Evolutionary conservation across 1,139 yeast species (phyloP), one percentile per base, ranked within the genome.

Genomic region (Meyerozyma guilliermondii): DNA sequence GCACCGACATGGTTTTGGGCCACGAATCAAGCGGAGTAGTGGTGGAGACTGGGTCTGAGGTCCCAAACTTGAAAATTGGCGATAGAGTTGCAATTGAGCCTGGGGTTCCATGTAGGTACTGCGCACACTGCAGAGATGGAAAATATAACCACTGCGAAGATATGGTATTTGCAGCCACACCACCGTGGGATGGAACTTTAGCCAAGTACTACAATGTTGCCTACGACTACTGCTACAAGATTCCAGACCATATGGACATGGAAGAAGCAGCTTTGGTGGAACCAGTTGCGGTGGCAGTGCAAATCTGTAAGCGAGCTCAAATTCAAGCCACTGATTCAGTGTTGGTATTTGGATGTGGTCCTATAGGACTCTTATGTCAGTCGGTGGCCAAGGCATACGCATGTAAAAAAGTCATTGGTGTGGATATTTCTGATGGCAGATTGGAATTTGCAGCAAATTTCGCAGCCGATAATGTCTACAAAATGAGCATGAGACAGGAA

Each of bases 111-210:
- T 33, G 36, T 23, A 9, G 36, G 20, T 33, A 33, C 36, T 33
- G 41, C 38, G 34, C 8, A 5, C 23, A 18, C 35, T 38, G 39
- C 17, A 8, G 34, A 7, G 27, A 13, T 8, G 40, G 40, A 33
- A 18, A 30, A 11, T 38, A 38, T 30, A 38, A 38, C 36, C 36
- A 30, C 36, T 38, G 40, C 14, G 35, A 28, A 13, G 30, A 38
- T 24, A 38, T 38, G 36, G 36, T 38, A 6, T 33, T 33, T 33
- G 36, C 36, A 16, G 36, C 36, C 23, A 33, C 36, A 7, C 36
- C 36, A 4, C 85, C 86, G 16, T 69, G 66, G 50, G 83, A 80
- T 48, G 82, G 41, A 16, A 39, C 38, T 7, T 33, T 39, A 38
- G 27, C 31, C 22, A 24, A 28, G 26, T 34, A 33, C 41, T 33